Conservation (phyloP, 441 rosid species). For the Gossypium aridum region DNA sequence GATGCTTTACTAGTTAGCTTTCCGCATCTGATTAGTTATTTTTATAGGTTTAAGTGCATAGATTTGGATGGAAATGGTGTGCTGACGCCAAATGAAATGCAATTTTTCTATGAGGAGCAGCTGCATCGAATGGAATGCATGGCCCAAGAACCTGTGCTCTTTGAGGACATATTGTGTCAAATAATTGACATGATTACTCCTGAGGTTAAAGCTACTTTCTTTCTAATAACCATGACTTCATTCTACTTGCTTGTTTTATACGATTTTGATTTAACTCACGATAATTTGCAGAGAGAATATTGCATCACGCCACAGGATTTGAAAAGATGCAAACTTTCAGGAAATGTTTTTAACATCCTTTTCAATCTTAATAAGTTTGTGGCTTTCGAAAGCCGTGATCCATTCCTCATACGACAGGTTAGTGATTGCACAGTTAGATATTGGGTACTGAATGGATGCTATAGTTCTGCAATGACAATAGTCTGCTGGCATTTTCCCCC, state of each 20-base stretch:
- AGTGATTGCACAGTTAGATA: background rate
- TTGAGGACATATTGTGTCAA: slow-evolving; percentile 59
- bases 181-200: slow-evolving; percentile 63
- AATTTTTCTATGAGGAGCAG: slow-evolving; percentile 43
- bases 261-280: background rate
- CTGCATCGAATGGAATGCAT: slow-evolving; percentile 72
- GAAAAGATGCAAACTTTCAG: slow-evolving; percentile 51
- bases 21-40: background rate
- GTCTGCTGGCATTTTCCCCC: background rate
- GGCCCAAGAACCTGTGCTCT: slow-evolving; percentile 47
- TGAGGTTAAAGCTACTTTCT: slow-evolving; percentile 30
- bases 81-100: too few species aligned
- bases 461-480: background rate
- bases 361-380: slow-evolving; percentile 58
- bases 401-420: slow-evolving; percentile 49
- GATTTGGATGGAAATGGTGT: too few species aligned
- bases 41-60: slow-evolving; percentile 54
- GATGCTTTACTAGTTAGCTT: background rate
- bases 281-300: slow-evolving; percentile 44
- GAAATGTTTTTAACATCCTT: slow-evolving; percentile 55
- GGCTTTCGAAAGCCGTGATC: slow-evolving; percentile 58
- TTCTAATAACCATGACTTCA: background rate
- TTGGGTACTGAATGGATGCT: background rate
- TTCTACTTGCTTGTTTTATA: background rate
- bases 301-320: slow-evolving; percentile 50